phyloP scores from a whole-genome alignment of 163 green algal genomes.

The Chloroidium sp. region DNA sequence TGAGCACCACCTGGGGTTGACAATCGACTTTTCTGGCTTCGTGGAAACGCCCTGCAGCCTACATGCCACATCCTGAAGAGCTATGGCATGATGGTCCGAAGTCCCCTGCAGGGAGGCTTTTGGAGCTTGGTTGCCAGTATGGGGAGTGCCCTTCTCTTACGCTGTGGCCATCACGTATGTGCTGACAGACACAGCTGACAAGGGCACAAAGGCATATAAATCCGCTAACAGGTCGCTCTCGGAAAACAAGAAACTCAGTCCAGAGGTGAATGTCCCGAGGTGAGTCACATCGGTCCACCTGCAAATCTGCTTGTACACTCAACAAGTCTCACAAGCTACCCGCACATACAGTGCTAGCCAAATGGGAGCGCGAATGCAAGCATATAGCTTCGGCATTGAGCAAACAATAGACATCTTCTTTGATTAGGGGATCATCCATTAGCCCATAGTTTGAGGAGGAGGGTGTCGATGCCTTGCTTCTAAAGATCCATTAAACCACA shows the following conservation, averaged over 20 bases:
- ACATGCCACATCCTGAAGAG: not conserved
- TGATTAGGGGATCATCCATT: too few species aligned
- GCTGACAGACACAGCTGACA: conserved; percentile 60
- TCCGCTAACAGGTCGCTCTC: conserved; percentile 10
- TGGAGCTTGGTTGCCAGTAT: conserved; percentile 52
- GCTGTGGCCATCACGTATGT: conserved; percentile 57
- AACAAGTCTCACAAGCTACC: too few species aligned
- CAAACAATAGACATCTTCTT: too few species aligned
- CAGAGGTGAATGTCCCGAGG: conserved; percentile 19
- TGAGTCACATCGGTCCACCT: not conserved
- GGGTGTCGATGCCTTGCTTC: too few species aligned
- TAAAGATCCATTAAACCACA: too few species aligned
- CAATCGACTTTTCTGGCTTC: too few species aligned
- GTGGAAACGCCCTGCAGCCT: not conserved
- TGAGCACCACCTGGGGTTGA: too few species aligned
- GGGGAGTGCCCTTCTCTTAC: conserved; percentile 59
- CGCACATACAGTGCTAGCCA: too few species aligned
- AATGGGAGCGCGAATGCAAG: too few species aligned
- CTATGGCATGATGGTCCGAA: not conserved
- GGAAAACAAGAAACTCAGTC: not conserved
- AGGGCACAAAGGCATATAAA: conserved; percentile 39
- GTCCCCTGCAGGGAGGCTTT: conserved; percentile 51
- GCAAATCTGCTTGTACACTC: too few species aligned
- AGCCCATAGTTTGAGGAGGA: too few species aligned
- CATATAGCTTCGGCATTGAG: too few species aligned